phyloP scores from a whole-genome alignment of 192 early-diverging fungal genomes.

The Mortierella hygrophila region DNA sequence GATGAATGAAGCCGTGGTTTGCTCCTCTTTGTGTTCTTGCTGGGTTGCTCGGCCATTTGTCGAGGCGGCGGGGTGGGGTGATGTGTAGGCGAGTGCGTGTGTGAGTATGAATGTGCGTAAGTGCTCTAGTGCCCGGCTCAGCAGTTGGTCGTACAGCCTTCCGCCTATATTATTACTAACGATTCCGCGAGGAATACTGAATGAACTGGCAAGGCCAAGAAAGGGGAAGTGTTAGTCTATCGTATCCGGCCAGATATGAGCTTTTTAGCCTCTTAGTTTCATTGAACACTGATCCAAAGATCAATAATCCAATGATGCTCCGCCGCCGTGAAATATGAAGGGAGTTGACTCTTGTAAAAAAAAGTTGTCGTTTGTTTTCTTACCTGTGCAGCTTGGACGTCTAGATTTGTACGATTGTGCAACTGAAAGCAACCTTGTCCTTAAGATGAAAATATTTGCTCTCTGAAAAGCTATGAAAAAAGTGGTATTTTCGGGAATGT shows the following conservation, averaged over 20 bases:
- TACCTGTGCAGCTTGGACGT: conserved; percentile 1
- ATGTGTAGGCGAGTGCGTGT: background rate
- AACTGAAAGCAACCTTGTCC: background rate
- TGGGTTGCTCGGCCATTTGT: conserved; percentile 25
- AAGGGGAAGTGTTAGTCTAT: background rate
- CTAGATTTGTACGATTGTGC: background rate
- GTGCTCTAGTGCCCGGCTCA: background rate
- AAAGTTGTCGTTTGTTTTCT: background rate
- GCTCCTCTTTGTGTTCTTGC: conserved; percentile 27
- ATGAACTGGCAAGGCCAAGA: background rate
- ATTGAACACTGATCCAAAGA: background rate
- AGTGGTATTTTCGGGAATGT: background rate
- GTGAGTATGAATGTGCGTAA: background rate
- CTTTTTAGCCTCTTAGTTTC: background rate
- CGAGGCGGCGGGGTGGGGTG: background rate
- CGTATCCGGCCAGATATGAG: background rate
- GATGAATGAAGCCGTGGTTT: conserved; percentile 16
- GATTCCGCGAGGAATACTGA: background rate
- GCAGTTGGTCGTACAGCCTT: background rate
- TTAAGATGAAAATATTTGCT: background rate
- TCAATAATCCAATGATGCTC: background rate
- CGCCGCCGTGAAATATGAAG: no score
- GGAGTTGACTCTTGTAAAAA: no score
- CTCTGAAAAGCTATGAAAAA: background rate
- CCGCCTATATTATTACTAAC: conserved; percentile 4